Evolutionary conservation across 225 moss, liverwort and hornwort species (phyloP).

Genomic region (Polytrichum formosum): DNA sequence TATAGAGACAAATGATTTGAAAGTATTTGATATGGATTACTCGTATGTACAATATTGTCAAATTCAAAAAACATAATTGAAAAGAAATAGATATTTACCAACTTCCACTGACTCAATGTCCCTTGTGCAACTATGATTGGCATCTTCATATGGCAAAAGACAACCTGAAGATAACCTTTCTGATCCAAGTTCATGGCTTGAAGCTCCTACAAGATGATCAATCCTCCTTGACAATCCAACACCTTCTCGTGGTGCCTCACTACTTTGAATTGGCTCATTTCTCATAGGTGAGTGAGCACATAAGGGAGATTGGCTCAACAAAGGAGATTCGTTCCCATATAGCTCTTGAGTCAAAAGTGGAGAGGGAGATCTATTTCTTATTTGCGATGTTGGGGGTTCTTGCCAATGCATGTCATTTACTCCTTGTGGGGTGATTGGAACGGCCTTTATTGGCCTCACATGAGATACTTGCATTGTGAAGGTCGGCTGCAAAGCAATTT

Average conservation of each 20-base stretch:
- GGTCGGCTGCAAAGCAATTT: not conserved
- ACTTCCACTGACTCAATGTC: constrained; percentile 41
- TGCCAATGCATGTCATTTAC: not conserved
- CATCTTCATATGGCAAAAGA: constrained; percentile 17
- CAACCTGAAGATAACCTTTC: not conserved
- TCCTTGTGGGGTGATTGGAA: not conserved
- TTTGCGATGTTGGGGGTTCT: constrained; percentile 2
- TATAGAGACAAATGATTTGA: no score
- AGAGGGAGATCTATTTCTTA: constrained; percentile 2
- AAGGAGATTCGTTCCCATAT: not conserved
- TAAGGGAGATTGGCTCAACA: constrained; percentile 31
- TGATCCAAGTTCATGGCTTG: constrained; percentile 16
- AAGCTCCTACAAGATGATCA: constrained; percentile 3
- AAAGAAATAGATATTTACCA: constrained; percentile 11
- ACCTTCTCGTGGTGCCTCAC: constrained; percentile 14
- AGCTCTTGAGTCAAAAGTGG: not conserved
- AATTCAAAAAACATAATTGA: not conserved
- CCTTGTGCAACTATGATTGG: constrained; percentile 15
- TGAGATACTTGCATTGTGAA: not conserved
- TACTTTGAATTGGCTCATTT: not conserved
- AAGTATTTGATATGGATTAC: no score
- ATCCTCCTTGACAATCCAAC: constrained; percentile 2
- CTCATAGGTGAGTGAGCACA: not conserved
- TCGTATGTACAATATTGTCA: no score
- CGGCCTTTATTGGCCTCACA: constrained; percentile 6